These are phyloP conservation scores for Globisporangium acanthophoron DNA, from an alignment of 352 stramenopile genomes.

Conservation along the genomic window DNA sequence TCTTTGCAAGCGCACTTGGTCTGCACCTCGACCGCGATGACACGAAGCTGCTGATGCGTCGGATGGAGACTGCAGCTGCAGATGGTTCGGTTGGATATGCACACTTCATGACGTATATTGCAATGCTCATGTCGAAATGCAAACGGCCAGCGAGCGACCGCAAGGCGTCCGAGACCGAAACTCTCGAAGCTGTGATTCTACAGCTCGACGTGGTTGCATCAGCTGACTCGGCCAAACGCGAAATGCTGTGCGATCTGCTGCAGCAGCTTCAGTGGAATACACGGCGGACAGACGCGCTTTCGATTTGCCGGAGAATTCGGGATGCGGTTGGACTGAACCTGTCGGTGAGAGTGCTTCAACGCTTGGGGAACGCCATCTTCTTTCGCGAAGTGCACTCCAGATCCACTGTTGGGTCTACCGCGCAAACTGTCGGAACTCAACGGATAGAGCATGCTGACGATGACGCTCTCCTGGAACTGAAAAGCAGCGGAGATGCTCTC, in stretches of 20 bases:
- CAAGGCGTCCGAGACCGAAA: not conserved
- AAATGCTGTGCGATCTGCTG: conserved; percentile 29
- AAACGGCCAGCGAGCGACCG: not conserved
- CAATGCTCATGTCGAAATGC: conserved; percentile 6
- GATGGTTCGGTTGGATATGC: conserved; percentile 18
- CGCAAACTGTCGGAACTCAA: not conserved
- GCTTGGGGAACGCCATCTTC: conserved; percentile 32
- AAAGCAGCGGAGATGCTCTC: conserved; percentile 31
- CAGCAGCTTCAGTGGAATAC: conserved; percentile 48
- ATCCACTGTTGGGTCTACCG: not conserved
- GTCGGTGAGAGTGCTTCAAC: conserved; percentile 23
- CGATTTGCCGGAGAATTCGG: conserved; percentile 24
- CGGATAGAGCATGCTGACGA: not conserved
- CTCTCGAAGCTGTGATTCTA: conserved; percentile 18
- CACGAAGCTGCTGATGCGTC: conserved; percentile 38
- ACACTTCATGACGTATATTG: conserved; percentile 27
- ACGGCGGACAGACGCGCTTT: conserved; percentile 17
- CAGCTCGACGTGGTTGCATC: conserved; percentile 13
- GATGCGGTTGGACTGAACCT: conserved; percentile 21
- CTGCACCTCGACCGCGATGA: conserved; percentile 35
- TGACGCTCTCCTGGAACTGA: conserved; percentile 28
- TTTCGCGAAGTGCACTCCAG: conserved; percentile 31
- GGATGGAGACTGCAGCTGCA: conserved; percentile 20
- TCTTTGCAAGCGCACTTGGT: conserved; percentile 33
- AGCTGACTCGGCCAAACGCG: conserved; percentile 11